Evolutionary conservation across 805 yeast genomes (phyloP).

Genomic region (Monosporozyma servazzii): DNA sequence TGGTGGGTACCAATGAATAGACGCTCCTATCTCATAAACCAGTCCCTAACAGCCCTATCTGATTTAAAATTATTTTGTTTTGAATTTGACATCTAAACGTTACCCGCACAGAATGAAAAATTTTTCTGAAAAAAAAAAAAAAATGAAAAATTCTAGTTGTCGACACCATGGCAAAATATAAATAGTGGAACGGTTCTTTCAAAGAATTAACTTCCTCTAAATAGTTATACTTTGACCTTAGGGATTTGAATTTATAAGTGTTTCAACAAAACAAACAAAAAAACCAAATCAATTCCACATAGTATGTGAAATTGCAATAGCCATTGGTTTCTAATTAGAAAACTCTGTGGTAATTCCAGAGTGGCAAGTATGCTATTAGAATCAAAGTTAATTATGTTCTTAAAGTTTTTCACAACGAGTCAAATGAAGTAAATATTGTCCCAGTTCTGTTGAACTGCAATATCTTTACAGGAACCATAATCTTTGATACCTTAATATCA

Average conservation of each 20-base stretch:
- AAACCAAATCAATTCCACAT: not conserved
- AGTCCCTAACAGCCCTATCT: not conserved
- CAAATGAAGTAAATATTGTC: constrained; percentile 5
- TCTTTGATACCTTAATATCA: constrained; percentile 12
- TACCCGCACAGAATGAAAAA: not conserved
- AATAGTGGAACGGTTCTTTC: not conserved
- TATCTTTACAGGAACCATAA: constrained; percentile 7
- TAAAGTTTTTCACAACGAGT: not conserved
- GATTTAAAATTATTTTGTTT: too few species aligned
- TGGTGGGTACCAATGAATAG: too few species aligned
- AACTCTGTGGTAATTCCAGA: not conserved
- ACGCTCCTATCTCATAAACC: too few species aligned
- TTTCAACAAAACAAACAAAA: not conserved
- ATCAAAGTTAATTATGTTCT: constrained; percentile 8
- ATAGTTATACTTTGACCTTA: too few species aligned
- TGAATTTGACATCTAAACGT: not conserved
- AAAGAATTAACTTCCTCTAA: too few species aligned
- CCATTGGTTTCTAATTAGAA: not conserved
- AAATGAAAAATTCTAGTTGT: not conserved
- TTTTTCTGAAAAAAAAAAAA: not conserved
- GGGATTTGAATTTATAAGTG: not conserved
- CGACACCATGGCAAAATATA: not conserved
- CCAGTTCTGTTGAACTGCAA: constrained; percentile 10
- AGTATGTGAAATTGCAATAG: not conserved
- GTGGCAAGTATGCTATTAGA: constrained; percentile 3